Evolutionary conservation across 805 yeast species (phyloP), one percentile per base, ranked within the genome.

Genomic region (Saccharomycopsis amapae): DNA sequence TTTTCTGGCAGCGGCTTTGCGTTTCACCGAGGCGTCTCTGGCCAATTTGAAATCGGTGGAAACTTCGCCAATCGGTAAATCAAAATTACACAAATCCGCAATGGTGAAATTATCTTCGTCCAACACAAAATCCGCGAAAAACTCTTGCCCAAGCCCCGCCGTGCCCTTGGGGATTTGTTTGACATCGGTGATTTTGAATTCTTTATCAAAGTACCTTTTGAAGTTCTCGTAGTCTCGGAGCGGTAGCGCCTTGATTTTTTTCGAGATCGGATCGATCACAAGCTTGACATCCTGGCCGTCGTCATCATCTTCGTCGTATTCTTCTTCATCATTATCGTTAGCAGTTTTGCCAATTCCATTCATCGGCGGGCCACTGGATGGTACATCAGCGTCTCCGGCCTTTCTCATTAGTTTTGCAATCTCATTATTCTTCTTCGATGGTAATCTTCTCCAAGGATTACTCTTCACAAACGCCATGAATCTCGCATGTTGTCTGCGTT

Each of bases 1-100:
- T 51, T 62, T 57, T 39, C 55, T 51, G 43, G 69, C 53, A 35
- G 59, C 65, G 43, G 55, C 52, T 51, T 58, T 52, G 42, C 64
- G 63, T 17, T 57, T 59, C 44, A 58, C 60, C 20, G 65, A 63
- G 3, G 88, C 94, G 34, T 66, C 71, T 46, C 67, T 63, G 0
- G 82, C 87, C 44, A 67, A 61, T 10, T 67, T 67, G 56, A 68
- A 84, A 55, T 80, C 75, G 3, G 73, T 70, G 9, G 87, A 79
- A 4, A 73, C 69, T 52, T 67, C 66, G 10, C 94, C 94, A 55
- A 85, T 71, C 3, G 85, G 84, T 19, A 84, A 60, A 9, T 67
- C 58, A 2, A 83, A 85, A 54, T 73, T 79, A 62, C 93, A 84
- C 42, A 85, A 63, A 47, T 84, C 90, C 2, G 73, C 78, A 76